A percentile compares a stretch with the other conserved stretches of the same genome.
These are phyloP conservation scores for Cynanchum wilfordii DNA, from an alignment of 257 asterid species.

Conservation along the genomic window DNA sequence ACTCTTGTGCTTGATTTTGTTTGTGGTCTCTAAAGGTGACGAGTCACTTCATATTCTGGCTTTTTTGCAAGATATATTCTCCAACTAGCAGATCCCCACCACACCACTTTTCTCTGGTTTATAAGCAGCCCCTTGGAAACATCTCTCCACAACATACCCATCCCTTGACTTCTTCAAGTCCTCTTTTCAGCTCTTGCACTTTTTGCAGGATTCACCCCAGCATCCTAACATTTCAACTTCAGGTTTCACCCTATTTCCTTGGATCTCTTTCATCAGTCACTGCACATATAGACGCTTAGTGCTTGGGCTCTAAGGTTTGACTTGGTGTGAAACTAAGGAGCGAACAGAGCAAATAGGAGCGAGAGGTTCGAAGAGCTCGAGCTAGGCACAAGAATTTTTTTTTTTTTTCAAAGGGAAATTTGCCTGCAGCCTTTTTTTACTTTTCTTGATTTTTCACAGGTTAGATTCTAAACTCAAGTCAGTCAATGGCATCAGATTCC, in stretches of 20 bases:
- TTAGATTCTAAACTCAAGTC: neutral
- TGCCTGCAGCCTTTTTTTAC: neutral
- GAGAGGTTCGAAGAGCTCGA: no score
- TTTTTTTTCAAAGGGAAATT: neutral
- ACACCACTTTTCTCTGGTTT: conserved; percentile 33
- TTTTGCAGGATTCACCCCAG: conserved; percentile 1
- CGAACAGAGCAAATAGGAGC: no score
- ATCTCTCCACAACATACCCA: conserved; percentile 19
- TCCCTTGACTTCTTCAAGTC: conserved; percentile 17
- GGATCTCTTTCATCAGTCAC: neutral
- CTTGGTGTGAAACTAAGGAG: no score
- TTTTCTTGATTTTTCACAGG: neutral
- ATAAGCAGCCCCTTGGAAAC: conserved; percentile 28
- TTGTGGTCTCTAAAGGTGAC: conserved; percentile 48
- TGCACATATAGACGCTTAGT: neutral
- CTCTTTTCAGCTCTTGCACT: conserved; percentile 9
- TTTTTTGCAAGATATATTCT: conserved; percentile 39
- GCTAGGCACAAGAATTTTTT: neutral
- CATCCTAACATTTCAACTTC: conserved; percentile 1
- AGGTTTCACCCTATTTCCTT: conserved; percentile 6
- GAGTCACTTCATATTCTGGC: conserved; percentile 46
- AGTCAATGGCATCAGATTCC: conserved; percentile 49
- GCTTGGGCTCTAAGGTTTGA: no score
- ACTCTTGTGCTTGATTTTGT: conserved; percentile 1
- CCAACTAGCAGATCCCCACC: conserved; percentile 50